These are phyloP conservation scores for Gigaspora rosea DNA, from an alignment of 192 early-diverging fungal species.

Conservation along the genomic window DNA sequence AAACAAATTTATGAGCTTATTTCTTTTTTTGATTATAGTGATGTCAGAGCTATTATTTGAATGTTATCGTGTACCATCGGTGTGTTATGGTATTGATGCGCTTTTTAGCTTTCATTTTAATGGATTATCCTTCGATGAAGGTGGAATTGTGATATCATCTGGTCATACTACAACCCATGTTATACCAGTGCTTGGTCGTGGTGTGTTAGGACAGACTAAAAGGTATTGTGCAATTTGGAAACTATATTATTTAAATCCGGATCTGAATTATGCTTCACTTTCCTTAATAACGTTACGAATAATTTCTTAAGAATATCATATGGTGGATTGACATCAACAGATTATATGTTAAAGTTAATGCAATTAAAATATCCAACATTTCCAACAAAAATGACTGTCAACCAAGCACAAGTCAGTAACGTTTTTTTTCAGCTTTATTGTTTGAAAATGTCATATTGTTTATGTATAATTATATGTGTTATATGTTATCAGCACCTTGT, in stretches of 20 bases:
- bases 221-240: constrained; percentile 51
- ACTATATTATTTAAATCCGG: neutral
- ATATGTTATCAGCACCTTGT: constrained; percentile 60
- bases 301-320: constrained; percentile 64
- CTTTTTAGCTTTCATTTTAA: constrained; percentile 86
- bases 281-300: neutral
- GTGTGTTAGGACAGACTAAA: constrained; percentile 65
- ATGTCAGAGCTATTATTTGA: constrained; percentile 91
- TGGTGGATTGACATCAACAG: constrained; percentile 74
- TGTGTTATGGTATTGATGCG: constrained; percentile 85
- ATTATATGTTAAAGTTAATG: constrained; percentile 83
- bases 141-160: constrained; percentile 72
- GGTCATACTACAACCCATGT: constrained; percentile 75
- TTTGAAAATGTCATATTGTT: neutral
- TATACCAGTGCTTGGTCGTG: constrained; percentile 72
- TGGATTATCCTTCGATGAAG: constrained; percentile 53
- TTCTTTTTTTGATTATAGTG: constrained; percentile 45
- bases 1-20: neutral
- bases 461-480: neutral
- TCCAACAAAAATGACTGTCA: constrained; percentile 76
- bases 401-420: constrained; percentile 66
- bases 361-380: constrained; percentile 91
- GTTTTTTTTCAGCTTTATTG: neutral
- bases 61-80: constrained; percentile 72
- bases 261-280: neutral